Evolutionary conservation across 2,329 filamentous ascomycete genomes (phyloP).

Genomic region (Cercospora nicotianae): DNA sequence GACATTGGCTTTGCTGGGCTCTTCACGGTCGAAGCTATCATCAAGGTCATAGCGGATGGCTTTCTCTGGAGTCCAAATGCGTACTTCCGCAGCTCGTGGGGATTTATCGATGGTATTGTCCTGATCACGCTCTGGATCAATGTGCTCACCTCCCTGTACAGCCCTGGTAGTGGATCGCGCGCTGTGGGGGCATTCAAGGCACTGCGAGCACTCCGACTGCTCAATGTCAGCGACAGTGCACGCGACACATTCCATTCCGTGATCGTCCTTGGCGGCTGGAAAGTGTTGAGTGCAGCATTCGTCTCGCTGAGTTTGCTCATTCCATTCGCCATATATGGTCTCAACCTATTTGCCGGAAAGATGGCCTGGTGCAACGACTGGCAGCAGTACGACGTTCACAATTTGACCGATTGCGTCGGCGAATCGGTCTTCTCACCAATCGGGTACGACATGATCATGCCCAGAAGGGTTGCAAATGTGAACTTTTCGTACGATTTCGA

Average conservation of each 20-base stretch:
- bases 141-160: conserved; percentile 75
- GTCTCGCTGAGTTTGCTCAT: conserved; percentile 93
- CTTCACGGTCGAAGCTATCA: conserved; percentile 80
- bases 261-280: conserved; percentile 91
- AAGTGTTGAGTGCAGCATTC: conserved; percentile 86
- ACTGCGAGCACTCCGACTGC: conserved; percentile 79
- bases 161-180: conserved; percentile 81
- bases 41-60: conserved; percentile 94
- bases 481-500: conserved; percentile 93
- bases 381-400: conserved; percentile 51
- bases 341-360: conserved; percentile 87
- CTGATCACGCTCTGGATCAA: conserved; percentile 94
- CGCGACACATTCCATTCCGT: conserved; percentile 95
- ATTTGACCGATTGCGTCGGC: conserved; percentile 74
- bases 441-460: conserved; percentile 81
- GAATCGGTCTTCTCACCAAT: conserved; percentile 78
- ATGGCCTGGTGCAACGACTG: conserved; percentile 77
- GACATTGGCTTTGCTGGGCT: conserved; percentile 86
- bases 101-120: conserved; percentile 89
- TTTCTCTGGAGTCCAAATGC: conserved; percentile 97
- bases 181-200: conserved; percentile 97
- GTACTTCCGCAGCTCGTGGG: conserved; percentile 95
- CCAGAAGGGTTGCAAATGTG: conserved; percentile 63
- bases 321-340: conserved; percentile 92
- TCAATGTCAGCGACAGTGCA: conserved; percentile 95